phyloP scores from a whole-genome alignment of 139 green algal species.

The Picochlorum sp. region DNA sequence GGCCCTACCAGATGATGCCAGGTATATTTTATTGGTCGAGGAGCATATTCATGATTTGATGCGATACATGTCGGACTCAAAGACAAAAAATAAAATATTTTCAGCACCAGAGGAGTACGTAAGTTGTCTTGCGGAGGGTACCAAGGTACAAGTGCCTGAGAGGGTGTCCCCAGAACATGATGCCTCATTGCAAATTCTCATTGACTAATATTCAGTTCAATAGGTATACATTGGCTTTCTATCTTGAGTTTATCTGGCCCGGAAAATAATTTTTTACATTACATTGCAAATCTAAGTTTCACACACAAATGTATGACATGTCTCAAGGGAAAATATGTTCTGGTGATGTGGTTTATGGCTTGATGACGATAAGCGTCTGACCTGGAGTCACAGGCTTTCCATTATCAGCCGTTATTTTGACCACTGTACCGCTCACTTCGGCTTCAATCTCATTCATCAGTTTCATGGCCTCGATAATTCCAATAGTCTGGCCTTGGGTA shows the following conservation, averaged over 20 bases:
- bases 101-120: constrained; percentile 10
- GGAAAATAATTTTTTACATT: no score
- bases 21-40: constrained; percentile 14
- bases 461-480: constrained; percentile 98
- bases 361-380: constrained; percentile 57
- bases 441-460: constrained; percentile 98
- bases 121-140: not conserved
- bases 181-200: no score
- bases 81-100: constrained; percentile 10
- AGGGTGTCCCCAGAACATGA: no score
- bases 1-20: constrained; percentile 4
- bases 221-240: not conserved
- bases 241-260: no score
- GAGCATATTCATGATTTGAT: constrained; percentile 19
- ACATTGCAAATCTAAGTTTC: no score
- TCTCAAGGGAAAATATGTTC: not conserved
- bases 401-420: constrained; percentile 70
- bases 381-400: constrained; percentile 59
- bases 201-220: no score
- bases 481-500: constrained; percentile 85
- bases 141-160: no score
- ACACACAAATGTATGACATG: not conserved
- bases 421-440: constrained; percentile 62
- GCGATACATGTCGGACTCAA: not conserved
- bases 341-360: constrained; percentile 32